Evolutionary conservation across 2,329 filamentous ascomycete genomes (phyloP), one percentile per base, ranked within the genome.

Genomic region (Chrysoporthe puriensis): DNA sequence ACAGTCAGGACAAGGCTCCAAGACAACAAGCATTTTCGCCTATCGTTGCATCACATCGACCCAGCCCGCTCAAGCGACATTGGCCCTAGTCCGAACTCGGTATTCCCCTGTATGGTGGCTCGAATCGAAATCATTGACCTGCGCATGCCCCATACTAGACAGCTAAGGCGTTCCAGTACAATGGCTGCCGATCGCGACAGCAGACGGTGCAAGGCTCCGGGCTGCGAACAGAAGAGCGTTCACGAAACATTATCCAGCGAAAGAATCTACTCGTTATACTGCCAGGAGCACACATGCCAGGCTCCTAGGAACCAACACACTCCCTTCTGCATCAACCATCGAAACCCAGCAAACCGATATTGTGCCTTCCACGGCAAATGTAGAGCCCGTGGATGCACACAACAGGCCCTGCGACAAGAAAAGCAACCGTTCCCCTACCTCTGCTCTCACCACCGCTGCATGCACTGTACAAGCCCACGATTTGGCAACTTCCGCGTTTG

Each of bases 311-410:
- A 60, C 34, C 62, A 65, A 26, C 21, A 56, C 40, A 60, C 54
- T 3, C 66, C 66, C 11, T 68, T 70, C 59, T 70, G 68, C 48
- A 70, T 68, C 59, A 70, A 66, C 54, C 66, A 63, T 14, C 66
- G 68, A 48, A 60, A 65, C 44, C 59, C 68, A 18, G 13, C 18
- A 18, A 63, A 70, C 58, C 59, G 68, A 26, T 68, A 70, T 48
- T 70, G 68, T 32, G 18, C 66, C 18, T 68, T 63, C 11, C 68
- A 70, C 46, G 68, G 68, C 1, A 70, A 70, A 40, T 70, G 68
- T 26, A 58, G 56, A 18, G 56, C 16, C 2, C 60, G n/a, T 2
- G 40, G 44, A 11, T 70, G 68, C 54, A 70, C 42, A 7, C 13
- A 21, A 4, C 59, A 63, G 46, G 68, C 68, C 16, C 40, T 42